phyloP scores from a whole-genome alignment of 805 yeast species.

The Barnettozyma siamensis region DNA sequence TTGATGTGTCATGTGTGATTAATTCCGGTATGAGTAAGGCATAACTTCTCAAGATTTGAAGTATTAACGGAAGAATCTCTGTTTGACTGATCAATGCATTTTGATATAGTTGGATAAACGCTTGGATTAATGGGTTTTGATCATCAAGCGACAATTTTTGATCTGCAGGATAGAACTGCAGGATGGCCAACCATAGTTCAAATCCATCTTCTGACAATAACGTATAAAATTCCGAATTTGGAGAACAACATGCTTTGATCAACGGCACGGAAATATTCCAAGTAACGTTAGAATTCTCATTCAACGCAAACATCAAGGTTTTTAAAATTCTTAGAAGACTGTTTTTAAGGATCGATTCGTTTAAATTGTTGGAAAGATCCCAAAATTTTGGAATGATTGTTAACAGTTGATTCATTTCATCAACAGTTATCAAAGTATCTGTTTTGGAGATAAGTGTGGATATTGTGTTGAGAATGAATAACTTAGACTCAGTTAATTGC shows the following conservation, averaged over 20 bases:
- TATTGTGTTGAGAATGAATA: constrained; percentile 64
- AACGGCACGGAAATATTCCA: constrained; percentile 59
- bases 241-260: constrained; percentile 55
- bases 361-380: constrained; percentile 48
- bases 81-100: constrained; percentile 65
- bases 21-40: constrained; percentile 40
- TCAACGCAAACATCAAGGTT: constrained; percentile 50
- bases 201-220: constrained; percentile 79
- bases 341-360: constrained; percentile 44
- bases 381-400: constrained; percentile 67
- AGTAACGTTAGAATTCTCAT: constrained; percentile 43
- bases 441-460: constrained; percentile 57
- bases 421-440: constrained; percentile 54
- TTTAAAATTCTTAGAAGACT: constrained; percentile 51
- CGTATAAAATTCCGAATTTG: constrained; percentile 46
- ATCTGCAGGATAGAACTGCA: constrained; percentile 51
- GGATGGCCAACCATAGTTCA: constrained; percentile 71
- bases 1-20: constrained; percentile 32
- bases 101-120: constrained; percentile 33
- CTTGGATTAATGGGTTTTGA: constrained; percentile 15
- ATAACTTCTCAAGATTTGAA: constrained; percentile 61
- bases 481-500: constrained; percentile 65
- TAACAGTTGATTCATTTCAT: constrained; percentile 46
- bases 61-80: constrained; percentile 60
- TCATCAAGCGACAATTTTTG: constrained; percentile 9